phyloP scores from a whole-genome alignment of 1,284 basidiomycete species.

The Gymnopus androsaceus region DNA sequence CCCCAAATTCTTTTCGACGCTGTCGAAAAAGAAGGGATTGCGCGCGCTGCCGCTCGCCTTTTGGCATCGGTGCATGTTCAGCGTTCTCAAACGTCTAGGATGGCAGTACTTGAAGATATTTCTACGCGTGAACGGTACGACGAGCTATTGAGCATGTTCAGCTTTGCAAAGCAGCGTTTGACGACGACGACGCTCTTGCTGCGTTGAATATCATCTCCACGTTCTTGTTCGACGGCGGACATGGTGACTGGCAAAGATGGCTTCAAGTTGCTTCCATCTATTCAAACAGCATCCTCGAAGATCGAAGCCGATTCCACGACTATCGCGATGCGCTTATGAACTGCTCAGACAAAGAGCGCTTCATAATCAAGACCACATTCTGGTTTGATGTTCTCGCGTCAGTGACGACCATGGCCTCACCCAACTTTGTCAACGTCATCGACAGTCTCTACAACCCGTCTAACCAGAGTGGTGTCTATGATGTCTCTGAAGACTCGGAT shows the following conservation, averaged over 20 bases:
- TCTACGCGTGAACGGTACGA: slow-evolving; percentile 30
- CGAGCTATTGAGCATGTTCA: slow-evolving; percentile 28
- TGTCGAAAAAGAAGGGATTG: slow-evolving; percentile 37
- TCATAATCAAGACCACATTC: slow-evolving; percentile 78
- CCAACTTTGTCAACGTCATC: slow-evolving; percentile 60
- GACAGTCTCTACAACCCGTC: slow-evolving; percentile 53
- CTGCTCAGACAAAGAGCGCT: slow-evolving; percentile 52
- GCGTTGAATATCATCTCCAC: slow-evolving; percentile 72
- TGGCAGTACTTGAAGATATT: slow-evolving; percentile 28
- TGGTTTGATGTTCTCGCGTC: slow-evolving; percentile 85
- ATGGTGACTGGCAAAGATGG: slow-evolving; percentile 67
- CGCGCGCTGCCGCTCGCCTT: slow-evolving; percentile 58
- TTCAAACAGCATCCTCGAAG: slow-evolving; percentile 48
- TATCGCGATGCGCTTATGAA: slow-evolving; percentile 48
- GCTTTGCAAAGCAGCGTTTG: slow-evolving; percentile 27
- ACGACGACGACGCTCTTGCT: slow-evolving; percentile 72
- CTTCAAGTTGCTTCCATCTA: slow-evolving; percentile 58
- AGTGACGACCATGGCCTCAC: slow-evolving; percentile 60
- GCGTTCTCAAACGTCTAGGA: slow-evolving; percentile 22
- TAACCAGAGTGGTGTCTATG: slow-evolving; percentile 38
- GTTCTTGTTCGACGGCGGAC: slow-evolving; percentile 73
- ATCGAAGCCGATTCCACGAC: slow-evolving; percentile 28
- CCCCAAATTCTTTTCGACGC: slow-evolving; percentile 47
- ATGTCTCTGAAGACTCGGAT: slow-evolving; percentile 32
- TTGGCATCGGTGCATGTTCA: slow-evolving; percentile 54